Evolutionary conservation across 495 filamentous ascomycete species (phyloP), one percentile per base, ranked within the genome.

Genomic region (Talaromyces adpressus): DNA sequence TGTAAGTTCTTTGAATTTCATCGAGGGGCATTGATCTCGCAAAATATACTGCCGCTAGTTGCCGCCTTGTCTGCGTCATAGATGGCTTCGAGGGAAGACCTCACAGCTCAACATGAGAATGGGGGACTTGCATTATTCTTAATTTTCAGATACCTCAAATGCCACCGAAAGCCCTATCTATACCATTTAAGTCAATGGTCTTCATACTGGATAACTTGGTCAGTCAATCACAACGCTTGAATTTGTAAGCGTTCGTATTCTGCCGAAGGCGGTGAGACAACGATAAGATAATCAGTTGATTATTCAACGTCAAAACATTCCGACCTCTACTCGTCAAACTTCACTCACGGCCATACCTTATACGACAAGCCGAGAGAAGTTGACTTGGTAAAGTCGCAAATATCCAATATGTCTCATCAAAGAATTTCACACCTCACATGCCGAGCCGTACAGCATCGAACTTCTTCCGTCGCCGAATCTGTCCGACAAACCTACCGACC

Each of bases 281-380:
- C 56, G 60, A 62, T 62, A 62, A 62, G 60, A 62, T 62, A 62
- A 18, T 16, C 52, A 54, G n/a, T 22, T 41, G 34, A 59, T 45
- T 25, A 23, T 47, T 47, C 59, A 20, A n/a, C 59, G 23, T 61
- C 32, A 49, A 23, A n/a, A 18, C 22, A 27, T 16, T 56, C 27
- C 65, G 32, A 59, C 20, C 16, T n/a, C 34, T 57, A 6, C 59
- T 25, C 20, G 20, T 6, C 12, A 56, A 56, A 27, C 12, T 29
- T 25, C 52, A 29, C 22, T 3, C 52, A 25, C n/a, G n/a, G 8
- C 22, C 3, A 56, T 29, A 16, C 22, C 6, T 2, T 56, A 56
- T 25, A 11, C 52, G 18, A 56, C 6, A 25, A 56, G 52, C 27
- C 12, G 5, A 3, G 45, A 49, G 1, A 49, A 20, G 6, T 7